phyloP scores from a whole-genome alignment of 73 alveolate genomes.

The Symbiodinium natans region DNA sequence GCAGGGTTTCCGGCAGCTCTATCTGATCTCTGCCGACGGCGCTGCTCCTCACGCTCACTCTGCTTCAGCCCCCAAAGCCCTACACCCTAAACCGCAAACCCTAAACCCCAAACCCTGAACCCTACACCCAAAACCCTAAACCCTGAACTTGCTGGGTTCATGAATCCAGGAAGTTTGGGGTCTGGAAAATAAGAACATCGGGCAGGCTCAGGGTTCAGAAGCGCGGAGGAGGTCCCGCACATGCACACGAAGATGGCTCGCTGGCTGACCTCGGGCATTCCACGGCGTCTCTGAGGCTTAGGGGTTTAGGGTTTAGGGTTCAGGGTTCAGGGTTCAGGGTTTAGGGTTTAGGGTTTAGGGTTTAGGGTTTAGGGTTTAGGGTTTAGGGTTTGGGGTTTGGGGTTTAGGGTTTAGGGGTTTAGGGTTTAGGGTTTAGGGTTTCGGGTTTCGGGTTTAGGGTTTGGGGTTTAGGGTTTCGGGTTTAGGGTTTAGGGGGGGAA shows the following conservation, averaged over 20 bases:
- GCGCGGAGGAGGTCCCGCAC: slow-evolving; percentile 87
- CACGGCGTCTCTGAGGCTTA: too few species aligned
- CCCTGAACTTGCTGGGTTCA: too few species aligned
- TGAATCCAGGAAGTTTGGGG: too few species aligned
- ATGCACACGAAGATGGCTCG: slow-evolving; percentile 94
- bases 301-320: too few species aligned
- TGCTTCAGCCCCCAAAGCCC: too few species aligned
- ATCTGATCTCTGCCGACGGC: slow-evolving; percentile 70
- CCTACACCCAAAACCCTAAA: too few species aligned
- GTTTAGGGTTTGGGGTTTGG: neutral
- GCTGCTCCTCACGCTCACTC: slow-evolving; percentile 43
- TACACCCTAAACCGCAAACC: too few species aligned
- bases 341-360: neutral
- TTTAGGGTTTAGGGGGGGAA: neutral
- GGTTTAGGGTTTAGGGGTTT: neutral
- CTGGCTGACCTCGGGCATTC: slow-evolving; percentile 40
- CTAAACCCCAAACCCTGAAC: too few species aligned
- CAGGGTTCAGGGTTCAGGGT: neutral
- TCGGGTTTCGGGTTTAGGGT: neutral
- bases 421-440: neutral
- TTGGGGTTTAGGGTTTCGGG: neutral
- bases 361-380: neutral
- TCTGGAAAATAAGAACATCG: too few species aligned
- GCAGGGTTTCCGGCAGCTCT: slow-evolving; percentile 82
- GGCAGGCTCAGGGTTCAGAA: too few species aligned